Base-by-base conservation (phyloP, 805 yeast species). In the Candida ortonii region DNA sequence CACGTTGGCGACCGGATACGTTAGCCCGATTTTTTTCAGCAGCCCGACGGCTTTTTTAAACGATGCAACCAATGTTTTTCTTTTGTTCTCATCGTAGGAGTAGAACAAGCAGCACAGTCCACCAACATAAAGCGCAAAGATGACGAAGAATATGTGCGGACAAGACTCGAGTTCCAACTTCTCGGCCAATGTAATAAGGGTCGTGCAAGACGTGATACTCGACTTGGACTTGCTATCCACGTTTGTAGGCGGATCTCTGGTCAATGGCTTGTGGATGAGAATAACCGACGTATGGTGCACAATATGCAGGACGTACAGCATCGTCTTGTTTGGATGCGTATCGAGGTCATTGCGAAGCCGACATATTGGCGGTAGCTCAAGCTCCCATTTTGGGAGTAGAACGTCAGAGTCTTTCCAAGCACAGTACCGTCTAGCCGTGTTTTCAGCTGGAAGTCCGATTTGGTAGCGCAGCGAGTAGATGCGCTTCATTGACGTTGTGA, bases 381-480 rank as follows among this genome's bases (percentile, higher is more conserved):
- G 19, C 22, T 31, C 22, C 34, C 34, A 31, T 23, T 31, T 31
- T 15, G 34, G 23, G n/a, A 31, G 22, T 8, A 31, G 17, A 5
- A 22, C 27, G 11, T 31, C 26, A 8, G 34, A 12, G 10, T 31
- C 34, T 11, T 22, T 31, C 22, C 27, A 31, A 5, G 13, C 14
- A 16, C 19, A 31, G 8, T 11, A 5, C 6, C 16, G 34, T 22
- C 34, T 22, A 12, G 29, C 17, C 7, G 22, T 22, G 16, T 31
- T 31, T 3, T 23, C 28, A 17, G 8, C 21, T 3, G 9, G 24
- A 16, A 31, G 22, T 16, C 23, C 28, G 7, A 31, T 31, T 21
- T 31, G 34, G 19, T 16, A 16, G 9, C 19, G 11, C 22, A 31
- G 16, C 6, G 34, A 31, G 13, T 31, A 31, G 15, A 31, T 23